These are phyloP conservation scores for Eucalyptus cladocalyx DNA, from an alignment of 345 rosid genomes.

Conservation along the genomic window DNA sequence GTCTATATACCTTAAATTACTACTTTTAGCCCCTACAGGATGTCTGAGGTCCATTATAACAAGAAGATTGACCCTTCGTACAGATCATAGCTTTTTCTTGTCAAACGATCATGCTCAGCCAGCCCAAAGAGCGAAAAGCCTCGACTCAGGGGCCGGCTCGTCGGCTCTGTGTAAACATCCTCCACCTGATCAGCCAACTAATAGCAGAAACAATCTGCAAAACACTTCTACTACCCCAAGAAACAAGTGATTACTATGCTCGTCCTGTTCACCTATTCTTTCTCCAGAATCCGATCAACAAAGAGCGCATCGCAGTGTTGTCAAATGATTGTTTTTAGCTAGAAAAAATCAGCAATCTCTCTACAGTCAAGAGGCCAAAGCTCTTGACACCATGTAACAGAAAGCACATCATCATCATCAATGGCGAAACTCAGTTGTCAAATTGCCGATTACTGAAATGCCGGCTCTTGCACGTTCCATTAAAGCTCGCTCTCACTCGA, in stretches of 20 bases:
- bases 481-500: neutral
- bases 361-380: neutral
- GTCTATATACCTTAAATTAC: neutral
- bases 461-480: neutral
- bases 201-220: neutral
- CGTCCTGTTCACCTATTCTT: neutral
- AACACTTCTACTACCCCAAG: neutral
- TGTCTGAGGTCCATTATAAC: neutral
- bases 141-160: neutral
- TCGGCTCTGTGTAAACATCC: neutral
- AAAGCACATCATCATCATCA: neutral
- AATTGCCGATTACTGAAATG: neutral
- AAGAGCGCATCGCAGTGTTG: neutral
- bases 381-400: neutral
- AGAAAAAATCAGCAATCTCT: neutral
- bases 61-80: neutral
- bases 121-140: neutral
- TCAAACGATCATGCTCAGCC: neutral
- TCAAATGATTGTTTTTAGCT: neutral
- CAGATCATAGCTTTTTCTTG: neutral
- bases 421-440: neutral
- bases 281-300: neutral
- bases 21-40: neutral
- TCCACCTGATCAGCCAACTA: neutral
- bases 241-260: neutral